Percentiles rank a stretch among this genome's conserved stretches.
Evolutionary conservation across 148 eudicot species (phyloP).

Genomic region (Persicaria tinctoria): DNA sequence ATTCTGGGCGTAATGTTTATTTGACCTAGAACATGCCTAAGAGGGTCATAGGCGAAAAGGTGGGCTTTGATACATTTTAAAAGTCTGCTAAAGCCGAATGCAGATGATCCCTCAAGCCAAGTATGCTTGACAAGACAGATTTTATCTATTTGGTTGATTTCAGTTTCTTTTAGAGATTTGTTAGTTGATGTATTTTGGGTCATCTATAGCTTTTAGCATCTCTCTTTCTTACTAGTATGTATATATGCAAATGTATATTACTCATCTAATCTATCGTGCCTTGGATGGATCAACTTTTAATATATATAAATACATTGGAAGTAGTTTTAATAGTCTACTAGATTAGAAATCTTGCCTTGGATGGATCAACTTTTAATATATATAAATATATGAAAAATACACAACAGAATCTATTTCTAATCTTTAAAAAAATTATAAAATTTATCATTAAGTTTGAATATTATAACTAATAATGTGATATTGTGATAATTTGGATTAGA

Average conservation of each 20-base stretch:
- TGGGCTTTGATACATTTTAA: background rate
- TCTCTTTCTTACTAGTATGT: background rate
- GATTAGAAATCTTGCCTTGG: too few relatives aligned
- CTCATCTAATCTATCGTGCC: background rate
- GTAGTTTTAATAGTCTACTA: background rate
- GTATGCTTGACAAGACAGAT: background rate
- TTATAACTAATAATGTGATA: too few relatives aligned
- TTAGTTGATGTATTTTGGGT: background rate
- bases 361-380: too few relatives aligned
- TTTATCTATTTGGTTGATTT: background rate
- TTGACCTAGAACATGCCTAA: background rate
- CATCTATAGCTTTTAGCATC: background rate
- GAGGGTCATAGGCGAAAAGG: background rate
- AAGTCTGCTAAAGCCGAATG: background rate
- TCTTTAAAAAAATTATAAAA: too few relatives aligned
- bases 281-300: too few relatives aligned
- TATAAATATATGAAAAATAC: too few relatives aligned
- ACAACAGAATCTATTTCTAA: too few relatives aligned
- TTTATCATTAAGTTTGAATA: too few relatives aligned
- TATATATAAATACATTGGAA: background rate
- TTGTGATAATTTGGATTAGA: too few relatives aligned
- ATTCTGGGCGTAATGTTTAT: background rate
- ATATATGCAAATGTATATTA: background rate
- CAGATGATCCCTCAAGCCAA: background rate
- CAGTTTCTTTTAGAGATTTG: background rate